Conservation (phyloP, 225 moss, liverwort and hornwort genomes). For the Sphagnum tenellum region DNA sequence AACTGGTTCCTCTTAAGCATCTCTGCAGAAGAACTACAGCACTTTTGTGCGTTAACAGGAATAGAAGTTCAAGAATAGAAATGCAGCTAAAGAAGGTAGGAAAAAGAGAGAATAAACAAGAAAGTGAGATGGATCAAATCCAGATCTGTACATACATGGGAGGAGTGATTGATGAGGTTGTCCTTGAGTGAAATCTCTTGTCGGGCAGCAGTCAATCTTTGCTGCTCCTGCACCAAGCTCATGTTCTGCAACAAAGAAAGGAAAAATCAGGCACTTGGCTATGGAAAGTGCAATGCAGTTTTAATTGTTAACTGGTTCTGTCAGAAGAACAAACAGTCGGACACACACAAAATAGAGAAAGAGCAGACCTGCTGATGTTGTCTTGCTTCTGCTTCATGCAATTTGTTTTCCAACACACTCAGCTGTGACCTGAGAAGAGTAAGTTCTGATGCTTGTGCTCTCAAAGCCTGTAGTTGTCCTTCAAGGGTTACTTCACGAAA, state of each 20-base stretch:
- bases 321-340: too few species aligned
- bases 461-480: constrained; percentile 34
- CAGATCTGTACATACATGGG: neutral
- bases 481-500: constrained; percentile 42
- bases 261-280: constrained; percentile 6
- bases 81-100: too few species aligned
- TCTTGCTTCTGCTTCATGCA: constrained; percentile 28
- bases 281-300: constrained; percentile 2
- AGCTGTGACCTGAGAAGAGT: constrained; percentile 20
- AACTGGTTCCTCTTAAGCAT: too few species aligned
- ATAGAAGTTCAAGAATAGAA: too few species aligned
- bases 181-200: constrained; percentile 21
- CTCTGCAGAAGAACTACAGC: too few species aligned
- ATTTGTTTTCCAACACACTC: constrained; percentile 14
- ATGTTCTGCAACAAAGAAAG: constrained; percentile 23
- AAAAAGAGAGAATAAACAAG: too few species aligned
- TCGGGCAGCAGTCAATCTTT: constrained; percentile 20
- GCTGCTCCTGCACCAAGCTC: constrained; percentile 24
- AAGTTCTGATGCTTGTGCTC: constrained; percentile 19
- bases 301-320: too few species aligned
- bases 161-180: constrained; percentile 26
- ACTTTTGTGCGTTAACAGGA: too few species aligned
- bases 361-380: constrained; percentile 24
- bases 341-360: constrained; percentile 3
- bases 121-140: too few species aligned